Evolutionary conservation across 148 eudicot genomes (phyloP).

Genomic region (Beta vulgaris): DNA sequence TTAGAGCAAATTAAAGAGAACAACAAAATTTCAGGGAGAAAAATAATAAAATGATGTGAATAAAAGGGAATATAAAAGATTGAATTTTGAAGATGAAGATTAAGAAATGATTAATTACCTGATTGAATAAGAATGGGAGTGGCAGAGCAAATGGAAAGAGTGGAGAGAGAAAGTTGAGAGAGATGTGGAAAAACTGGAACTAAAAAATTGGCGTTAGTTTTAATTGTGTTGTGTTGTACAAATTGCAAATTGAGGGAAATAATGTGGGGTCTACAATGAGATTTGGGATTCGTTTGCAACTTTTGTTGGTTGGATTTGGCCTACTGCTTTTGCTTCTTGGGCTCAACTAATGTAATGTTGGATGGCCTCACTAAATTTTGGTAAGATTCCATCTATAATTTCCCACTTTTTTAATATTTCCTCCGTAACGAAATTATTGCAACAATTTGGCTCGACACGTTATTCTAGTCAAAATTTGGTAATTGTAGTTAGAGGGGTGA

Average conservation of each 20-base stretch:
- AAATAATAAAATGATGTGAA: not conserved
- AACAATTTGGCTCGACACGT: too few relatives aligned
- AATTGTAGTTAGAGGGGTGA: too few relatives aligned
- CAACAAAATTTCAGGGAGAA: not conserved
- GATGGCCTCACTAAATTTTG: too few relatives aligned
- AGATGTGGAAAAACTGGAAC: not conserved
- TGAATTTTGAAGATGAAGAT: not conserved
- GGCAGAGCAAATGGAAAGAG: not conserved
- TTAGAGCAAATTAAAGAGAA: not conserved
- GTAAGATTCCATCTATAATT: too few relatives aligned
- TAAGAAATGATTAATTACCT: not conserved
- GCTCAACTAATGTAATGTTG: too few relatives aligned
- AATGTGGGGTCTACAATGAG: not conserved
- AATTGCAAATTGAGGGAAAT: not conserved
- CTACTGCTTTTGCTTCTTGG: not conserved
- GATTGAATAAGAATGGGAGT: not conserved
- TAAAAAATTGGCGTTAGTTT: slow-evolving; percentile 3
- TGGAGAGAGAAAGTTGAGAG: too few relatives aligned
- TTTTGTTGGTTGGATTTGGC: not conserved
- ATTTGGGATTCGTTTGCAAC: not conserved
- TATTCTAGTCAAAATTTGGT: too few relatives aligned
- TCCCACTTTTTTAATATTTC: too few relatives aligned
- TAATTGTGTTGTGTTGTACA: too few relatives aligned
- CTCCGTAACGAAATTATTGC: too few relatives aligned
- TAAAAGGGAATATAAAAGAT: not conserved